A percentile compares a stretch with the other conserved stretches of the same genome.
Evolutionary conservation across 2,329 filamentous ascomycete genomes (phyloP).

Genomic region (Colletotrichum tamarilloi): DNA sequence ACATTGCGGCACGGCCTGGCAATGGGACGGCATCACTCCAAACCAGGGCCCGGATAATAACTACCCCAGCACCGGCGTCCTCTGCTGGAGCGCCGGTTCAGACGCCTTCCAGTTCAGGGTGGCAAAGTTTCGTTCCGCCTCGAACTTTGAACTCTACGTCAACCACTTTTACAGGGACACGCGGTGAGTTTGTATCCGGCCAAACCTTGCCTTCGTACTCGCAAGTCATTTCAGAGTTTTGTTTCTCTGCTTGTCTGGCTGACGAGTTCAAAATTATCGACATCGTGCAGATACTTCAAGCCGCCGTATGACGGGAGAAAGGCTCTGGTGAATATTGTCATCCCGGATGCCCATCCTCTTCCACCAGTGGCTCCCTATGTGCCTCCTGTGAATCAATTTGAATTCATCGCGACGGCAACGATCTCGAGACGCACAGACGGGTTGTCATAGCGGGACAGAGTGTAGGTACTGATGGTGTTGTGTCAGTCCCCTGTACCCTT

Average conservation of each 20-base stretch:
- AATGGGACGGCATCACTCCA: conserved; percentile 40
- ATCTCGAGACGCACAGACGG: conserved; percentile 34
- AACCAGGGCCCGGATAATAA: conserved; percentile 42
- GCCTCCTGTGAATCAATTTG: conserved; percentile 27
- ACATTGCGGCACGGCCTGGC: conserved; percentile 38
- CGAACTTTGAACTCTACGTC: conserved; percentile 29
- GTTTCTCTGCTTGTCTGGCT: background rate
- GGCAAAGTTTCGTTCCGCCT: conserved; percentile 30
- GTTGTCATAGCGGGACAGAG: conserved; percentile 10
- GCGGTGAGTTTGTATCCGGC: conserved; percentile 17
- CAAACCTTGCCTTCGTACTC: background rate
- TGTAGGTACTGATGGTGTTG: background rate
- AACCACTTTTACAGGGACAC: conserved; percentile 32
- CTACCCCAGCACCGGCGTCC: conserved; percentile 25
- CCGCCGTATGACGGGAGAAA: conserved; percentile 21
- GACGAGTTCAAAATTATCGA: background rate
- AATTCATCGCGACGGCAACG: conserved; percentile 33
- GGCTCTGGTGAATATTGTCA: conserved; percentile 26
- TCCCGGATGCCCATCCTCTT: conserved; percentile 16
- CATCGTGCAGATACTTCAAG: conserved; percentile 12
- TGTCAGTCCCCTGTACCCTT: background rate
- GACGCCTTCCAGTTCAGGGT: conserved; percentile 35
- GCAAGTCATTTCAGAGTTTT: background rate
- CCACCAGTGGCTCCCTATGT: conserved; percentile 21
- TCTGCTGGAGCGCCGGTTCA: conserved; percentile 27